Conservation (phyloP, 2,329 filamentous ascomycete genomes). For the Hypoxylon sp. region DNA sequence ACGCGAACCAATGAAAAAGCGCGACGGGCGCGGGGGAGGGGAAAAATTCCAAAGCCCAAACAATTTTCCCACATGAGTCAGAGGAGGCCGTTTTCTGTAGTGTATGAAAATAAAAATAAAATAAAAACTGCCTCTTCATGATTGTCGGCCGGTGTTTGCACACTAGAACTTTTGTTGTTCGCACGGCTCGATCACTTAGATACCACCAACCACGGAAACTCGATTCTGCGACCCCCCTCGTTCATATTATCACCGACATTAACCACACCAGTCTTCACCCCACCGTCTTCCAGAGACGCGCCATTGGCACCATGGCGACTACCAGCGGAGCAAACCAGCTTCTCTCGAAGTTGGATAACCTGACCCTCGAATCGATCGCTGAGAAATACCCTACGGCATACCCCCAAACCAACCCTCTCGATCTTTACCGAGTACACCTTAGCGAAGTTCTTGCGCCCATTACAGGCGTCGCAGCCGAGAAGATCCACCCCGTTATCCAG, state of each 20-base stretch:
- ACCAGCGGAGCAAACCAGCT: conserved; percentile 28
- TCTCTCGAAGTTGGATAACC: conserved; percentile 34
- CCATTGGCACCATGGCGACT: conserved; percentile 34
- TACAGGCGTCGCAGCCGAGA: conserved; percentile 77
- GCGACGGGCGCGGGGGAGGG: conserved; percentile 29
- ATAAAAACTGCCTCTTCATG: conserved; percentile 31
- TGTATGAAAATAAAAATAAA: neutral
- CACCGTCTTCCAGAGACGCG: conserved; percentile 27
- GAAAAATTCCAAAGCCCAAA: conserved; percentile 35
- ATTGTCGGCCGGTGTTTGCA: conserved; percentile 16
- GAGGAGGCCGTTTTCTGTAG: conserved; percentile 2
- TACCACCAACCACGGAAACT: neutral
- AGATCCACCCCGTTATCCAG: conserved; percentile 82
- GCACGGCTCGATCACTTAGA: conserved; percentile 9
- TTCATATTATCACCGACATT: neutral
- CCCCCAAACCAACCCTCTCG: conserved; percentile 80
- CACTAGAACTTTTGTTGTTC: conserved; percentile 26
- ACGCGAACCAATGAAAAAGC: conserved; percentile 35
- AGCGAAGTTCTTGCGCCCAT: conserved; percentile 76
- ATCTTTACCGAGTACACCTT: conserved; percentile 84
- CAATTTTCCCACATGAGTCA: conserved; percentile 37
- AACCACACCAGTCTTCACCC: neutral
- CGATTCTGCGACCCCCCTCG: neutral
- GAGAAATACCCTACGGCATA: conserved; percentile 69
- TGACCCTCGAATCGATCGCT: conserved; percentile 37